Conservation (phyloP, 306 rosid genomes). For the Fagus crenata region DNA sequence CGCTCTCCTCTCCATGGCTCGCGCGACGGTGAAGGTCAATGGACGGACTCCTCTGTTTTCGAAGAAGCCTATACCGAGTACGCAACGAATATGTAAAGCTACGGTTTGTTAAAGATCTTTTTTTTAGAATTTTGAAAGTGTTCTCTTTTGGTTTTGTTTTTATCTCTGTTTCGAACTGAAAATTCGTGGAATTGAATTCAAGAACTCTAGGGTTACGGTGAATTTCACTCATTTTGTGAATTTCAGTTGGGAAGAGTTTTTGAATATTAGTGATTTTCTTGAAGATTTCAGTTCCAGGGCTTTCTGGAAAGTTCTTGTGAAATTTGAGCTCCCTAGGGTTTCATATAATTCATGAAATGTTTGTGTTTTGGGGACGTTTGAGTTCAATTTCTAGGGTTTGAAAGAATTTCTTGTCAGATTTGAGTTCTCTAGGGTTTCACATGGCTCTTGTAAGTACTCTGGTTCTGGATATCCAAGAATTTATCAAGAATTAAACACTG, state of each 20-base stretch:
- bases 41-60: slow-evolving; percentile 61
- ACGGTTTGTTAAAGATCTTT: slow-evolving; percentile 38
- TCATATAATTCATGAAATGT: slow-evolving; percentile 22
- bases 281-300: slow-evolving; percentile 13
- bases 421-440: slow-evolving; percentile 11
- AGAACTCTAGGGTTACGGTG: slow-evolving; percentile 24
- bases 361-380: background rate
- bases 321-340: slow-evolving; percentile 35
- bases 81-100: slow-evolving; percentile 53
- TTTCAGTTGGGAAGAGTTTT: background rate
- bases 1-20: slow-evolving; percentile 46
- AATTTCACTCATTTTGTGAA: slow-evolving; percentile 23
- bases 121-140: slow-evolving; percentile 24
- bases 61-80: slow-evolving; percentile 49
- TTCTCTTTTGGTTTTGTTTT: slow-evolving; percentile 12
- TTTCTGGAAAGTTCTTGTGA: slow-evolving; percentile 16
- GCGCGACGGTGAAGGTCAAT: slow-evolving; percentile 42
- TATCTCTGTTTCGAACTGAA: slow-evolving; percentile 25
- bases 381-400: slow-evolving; percentile 27
- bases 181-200: slow-evolving; percentile 29
- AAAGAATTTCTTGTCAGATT: slow-evolving; percentile 16
- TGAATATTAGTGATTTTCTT: background rate
- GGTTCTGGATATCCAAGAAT: slow-evolving; percentile 9
- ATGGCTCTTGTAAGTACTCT: slow-evolving; percentile 28
- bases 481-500: background rate